Conservation (phyloP, 1,284 basidiomycete genomes). For the Irpex sp. region DNA sequence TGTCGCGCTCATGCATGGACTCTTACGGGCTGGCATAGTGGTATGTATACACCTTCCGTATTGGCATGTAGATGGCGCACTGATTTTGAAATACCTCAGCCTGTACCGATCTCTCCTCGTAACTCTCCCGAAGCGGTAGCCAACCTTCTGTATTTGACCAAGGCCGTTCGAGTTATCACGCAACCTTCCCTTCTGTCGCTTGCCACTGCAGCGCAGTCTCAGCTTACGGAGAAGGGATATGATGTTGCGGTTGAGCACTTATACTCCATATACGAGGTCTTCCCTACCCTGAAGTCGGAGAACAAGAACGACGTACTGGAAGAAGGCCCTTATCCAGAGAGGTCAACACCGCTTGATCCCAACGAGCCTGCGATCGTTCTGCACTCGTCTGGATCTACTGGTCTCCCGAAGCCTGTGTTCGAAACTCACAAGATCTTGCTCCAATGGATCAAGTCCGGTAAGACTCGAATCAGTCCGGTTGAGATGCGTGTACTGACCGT, state of each 20-base stretch:
- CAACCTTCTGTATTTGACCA: conserved; percentile 12
- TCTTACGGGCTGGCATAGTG: conserved; percentile 28
- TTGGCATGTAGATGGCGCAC: not conserved
- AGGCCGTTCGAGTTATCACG: conserved; percentile 12
- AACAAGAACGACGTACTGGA: not conserved
- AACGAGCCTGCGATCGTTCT: conserved; percentile 9
- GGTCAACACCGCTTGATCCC: not conserved
- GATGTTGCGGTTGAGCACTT: conserved; percentile 10
- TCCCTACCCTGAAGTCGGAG: conserved; percentile 7
- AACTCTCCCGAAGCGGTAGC: conserved; percentile 15
- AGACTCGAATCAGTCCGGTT: not conserved
- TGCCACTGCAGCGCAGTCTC: conserved; percentile 1
- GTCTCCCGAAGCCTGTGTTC: conserved; percentile 19
- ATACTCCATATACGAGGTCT: conserved; percentile 11
- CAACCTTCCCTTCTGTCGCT: conserved; percentile 8
- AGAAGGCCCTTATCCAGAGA: conserved; percentile 6
- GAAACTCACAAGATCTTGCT: conserved; percentile 7
- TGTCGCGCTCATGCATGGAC: conserved; percentile 25
- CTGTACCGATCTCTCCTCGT: conserved; percentile 16
- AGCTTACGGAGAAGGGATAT: conserved; percentile 1
- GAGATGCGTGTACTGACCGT: not conserved
- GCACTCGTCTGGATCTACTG: conserved; percentile 15
- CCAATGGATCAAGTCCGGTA: conserved; percentile 3
- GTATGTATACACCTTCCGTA: conserved; percentile 9
- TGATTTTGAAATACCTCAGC: conserved; percentile 15